Conservation (phyloP, 768 basidiomycete genomes). For the Boletus speciosus region DNA sequence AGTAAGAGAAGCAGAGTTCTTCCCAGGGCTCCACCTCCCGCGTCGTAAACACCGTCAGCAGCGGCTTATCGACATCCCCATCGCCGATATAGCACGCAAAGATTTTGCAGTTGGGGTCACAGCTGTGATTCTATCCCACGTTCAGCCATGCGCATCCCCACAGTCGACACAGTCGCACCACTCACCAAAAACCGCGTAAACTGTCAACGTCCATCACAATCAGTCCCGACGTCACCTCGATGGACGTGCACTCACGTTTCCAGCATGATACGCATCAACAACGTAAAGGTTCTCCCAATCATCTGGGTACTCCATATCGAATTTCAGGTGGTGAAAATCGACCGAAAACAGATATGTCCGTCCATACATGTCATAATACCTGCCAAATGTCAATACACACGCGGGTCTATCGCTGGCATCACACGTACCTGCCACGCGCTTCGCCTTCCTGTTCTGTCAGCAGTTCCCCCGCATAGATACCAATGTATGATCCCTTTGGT, state of each 20-base stretch:
- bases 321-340: slow-evolving; percentile 67
- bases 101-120: slow-evolving; percentile 78
- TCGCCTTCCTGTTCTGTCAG: slow-evolving; percentile 67
- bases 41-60: slow-evolving; percentile 63
- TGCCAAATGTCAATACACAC: slow-evolving; percentile 26
- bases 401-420: too few relatives aligned
- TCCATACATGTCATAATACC: slow-evolving; percentile 71
- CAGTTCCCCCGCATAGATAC: slow-evolving; percentile 83
- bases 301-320: slow-evolving; percentile 25
- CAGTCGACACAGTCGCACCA: not conserved
- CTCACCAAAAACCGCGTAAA: slow-evolving; percentile 88
- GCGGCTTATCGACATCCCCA: slow-evolving; percentile 63
- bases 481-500: slow-evolving; percentile 65
- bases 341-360: slow-evolving; percentile 80
- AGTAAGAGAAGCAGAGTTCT: slow-evolving; percentile 78
- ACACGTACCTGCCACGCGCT: slow-evolving; percentile 60
- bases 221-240: slow-evolving; percentile 1
- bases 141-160: not conserved
- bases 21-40: slow-evolving; percentile 61
- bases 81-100: slow-evolving; percentile 80
- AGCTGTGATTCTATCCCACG: slow-evolving; percentile 75
- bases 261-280: slow-evolving; percentile 86
- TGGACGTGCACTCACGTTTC: slow-evolving; percentile 56
- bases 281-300: slow-evolving; percentile 41
- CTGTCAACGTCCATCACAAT: slow-evolving; percentile 37